phyloP scores from a whole-genome alignment of 768 basidiomycete species.

The Boletus subparvulus region DNA sequence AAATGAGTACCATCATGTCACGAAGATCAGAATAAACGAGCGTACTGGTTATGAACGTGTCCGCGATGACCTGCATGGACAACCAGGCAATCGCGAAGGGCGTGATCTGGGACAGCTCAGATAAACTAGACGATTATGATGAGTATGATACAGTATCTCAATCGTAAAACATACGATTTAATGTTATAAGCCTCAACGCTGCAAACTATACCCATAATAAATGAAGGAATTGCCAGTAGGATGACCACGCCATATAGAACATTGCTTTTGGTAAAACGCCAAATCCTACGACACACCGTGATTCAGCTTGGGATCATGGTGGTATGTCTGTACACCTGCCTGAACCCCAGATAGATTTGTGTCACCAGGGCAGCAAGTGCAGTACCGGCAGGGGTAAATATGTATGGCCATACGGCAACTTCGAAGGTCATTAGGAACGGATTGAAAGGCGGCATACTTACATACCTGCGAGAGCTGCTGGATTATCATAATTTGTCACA shows the following conservation, averaged over 20 bases:
- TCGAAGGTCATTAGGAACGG: not conserved
- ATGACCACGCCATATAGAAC: slow-evolving; percentile 37
- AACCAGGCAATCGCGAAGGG: slow-evolving; percentile 49
- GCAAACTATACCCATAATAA: slow-evolving; percentile 43
- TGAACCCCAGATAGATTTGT: slow-evolving; percentile 47
- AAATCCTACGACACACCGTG: slow-evolving; percentile 11
- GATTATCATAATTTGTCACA: slow-evolving; percentile 14
- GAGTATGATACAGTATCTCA: not conserved
- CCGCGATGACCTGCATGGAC: slow-evolving; percentile 43
- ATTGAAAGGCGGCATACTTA: not conserved
- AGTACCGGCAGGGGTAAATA: slow-evolving; percentile 49
- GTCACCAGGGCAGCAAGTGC: slow-evolving; percentile 49
- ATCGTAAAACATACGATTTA: slow-evolving; percentile 33
- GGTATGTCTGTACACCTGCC: slow-evolving; percentile 28
- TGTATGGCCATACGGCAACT: slow-evolving; percentile 49
- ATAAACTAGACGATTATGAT: slow-evolving; percentile 31
- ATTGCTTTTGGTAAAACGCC: slow-evolving; percentile 9
- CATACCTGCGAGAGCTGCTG: slow-evolving; percentile 8
- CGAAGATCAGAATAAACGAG: too few relatives aligned
- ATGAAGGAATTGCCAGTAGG: slow-evolving; percentile 38
- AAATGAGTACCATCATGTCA: not conserved
- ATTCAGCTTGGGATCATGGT: not conserved
- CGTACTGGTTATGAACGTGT: slow-evolving; percentile 46
- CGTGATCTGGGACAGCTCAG: slow-evolving; percentile 41
- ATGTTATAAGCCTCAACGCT: slow-evolving; percentile 45